A percentile compares a stretch with the other conserved stretches of the same genome.
phyloP scores from a whole-genome alignment of 2,329 filamentous ascomycete genomes.

The Sodiomyces alkalinus region DNA sequence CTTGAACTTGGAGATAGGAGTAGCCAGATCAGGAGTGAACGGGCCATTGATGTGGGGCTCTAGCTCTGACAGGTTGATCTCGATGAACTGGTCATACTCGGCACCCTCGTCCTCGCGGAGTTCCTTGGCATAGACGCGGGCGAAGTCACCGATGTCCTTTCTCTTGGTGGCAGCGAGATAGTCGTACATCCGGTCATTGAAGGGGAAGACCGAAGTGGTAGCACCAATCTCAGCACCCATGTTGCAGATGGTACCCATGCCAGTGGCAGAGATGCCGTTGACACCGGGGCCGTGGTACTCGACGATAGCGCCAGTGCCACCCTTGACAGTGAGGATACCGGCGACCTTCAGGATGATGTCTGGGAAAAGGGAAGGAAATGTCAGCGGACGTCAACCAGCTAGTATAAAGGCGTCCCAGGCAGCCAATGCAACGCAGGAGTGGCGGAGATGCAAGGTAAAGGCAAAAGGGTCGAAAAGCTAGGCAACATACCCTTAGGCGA shows the following conservation, averaged over 20 bases:
- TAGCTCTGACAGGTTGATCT: constrained; percentile 87
- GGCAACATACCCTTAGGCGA: constrained; percentile 72
- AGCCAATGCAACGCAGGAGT: no score
- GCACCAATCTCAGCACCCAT: constrained; percentile 67
- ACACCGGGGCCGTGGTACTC: constrained; percentile 65
- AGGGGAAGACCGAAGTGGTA: constrained; percentile 91
- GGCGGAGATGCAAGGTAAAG: no score
- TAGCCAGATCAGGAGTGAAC: constrained; percentile 95
- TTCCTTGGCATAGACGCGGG: constrained; percentile 69
- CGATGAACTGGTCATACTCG: constrained; percentile 90
- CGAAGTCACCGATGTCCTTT: constrained; percentile 76
- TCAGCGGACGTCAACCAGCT: background rate
- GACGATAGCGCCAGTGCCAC: constrained; percentile 83
- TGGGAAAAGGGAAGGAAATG: constrained; percentile 14
- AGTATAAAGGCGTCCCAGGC: no score
- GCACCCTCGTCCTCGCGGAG: constrained; percentile 78
- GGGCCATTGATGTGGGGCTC: constrained; percentile 98
- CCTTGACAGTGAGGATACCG: constrained; percentile 93
- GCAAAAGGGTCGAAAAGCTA: no score
- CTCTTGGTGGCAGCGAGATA: constrained; percentile 90
- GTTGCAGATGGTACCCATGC: constrained; percentile 70
- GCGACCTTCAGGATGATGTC: constrained; percentile 97
- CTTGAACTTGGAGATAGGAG: constrained; percentile 94
- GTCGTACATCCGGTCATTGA: constrained; percentile 96
- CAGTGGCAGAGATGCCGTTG: constrained; percentile 61